A percentile compares a stretch with the other conserved stretches of the same genome.
Evolutionary conservation across 2,329 filamentous ascomycete species (phyloP).

Genomic region (Ceratocystiopsis sp.): DNA sequence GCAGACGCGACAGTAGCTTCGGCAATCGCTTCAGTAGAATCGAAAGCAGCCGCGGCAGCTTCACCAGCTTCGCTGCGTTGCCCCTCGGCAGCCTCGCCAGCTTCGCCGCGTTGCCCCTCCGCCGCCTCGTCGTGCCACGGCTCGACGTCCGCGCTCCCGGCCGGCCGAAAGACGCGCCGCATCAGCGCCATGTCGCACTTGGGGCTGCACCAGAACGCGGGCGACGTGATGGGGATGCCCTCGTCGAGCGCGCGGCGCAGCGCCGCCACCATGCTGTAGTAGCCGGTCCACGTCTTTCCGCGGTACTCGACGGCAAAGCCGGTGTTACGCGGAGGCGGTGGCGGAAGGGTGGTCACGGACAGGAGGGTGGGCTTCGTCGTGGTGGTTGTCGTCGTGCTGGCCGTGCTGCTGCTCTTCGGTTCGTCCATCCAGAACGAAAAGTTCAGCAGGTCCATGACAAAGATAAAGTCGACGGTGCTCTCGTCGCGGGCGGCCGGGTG

Average conservation of each 20-base stretch:
- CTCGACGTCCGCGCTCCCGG: constrained; percentile 53
- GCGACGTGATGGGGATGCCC: constrained; percentile 74
- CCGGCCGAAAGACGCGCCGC: constrained; percentile 63
- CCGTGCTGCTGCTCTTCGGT: constrained; percentile 41
- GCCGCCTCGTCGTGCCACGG: too few relatives aligned
- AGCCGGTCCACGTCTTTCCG: constrained; percentile 75
- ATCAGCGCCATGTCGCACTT: constrained; percentile 61
- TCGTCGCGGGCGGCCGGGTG: constrained; percentile 75
- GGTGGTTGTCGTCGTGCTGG: constrained; percentile 28
- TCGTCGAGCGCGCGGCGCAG: constrained; percentile 80
- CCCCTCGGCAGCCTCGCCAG: too few relatives aligned
- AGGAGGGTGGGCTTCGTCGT: too few relatives aligned
- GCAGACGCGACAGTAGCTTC: too few relatives aligned
- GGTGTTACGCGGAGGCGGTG: too few relatives aligned
- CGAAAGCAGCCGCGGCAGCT: too few relatives aligned
- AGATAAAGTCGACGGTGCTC: constrained; percentile 75
- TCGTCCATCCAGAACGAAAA: constrained; percentile 79
- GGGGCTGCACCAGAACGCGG: constrained; percentile 68
- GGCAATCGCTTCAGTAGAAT: too few relatives aligned
- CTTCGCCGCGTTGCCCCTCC: too few relatives aligned
- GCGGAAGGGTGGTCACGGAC: too few relatives aligned
- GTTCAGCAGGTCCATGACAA: constrained; percentile 92
- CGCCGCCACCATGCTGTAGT: constrained; percentile 83
- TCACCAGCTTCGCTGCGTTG: too few relatives aligned
- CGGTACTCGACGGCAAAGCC: constrained; percentile 65